phyloP scores from a whole-genome alignment of 495 filamentous ascomycete species.

The Neurospora tetraspora region DNA sequence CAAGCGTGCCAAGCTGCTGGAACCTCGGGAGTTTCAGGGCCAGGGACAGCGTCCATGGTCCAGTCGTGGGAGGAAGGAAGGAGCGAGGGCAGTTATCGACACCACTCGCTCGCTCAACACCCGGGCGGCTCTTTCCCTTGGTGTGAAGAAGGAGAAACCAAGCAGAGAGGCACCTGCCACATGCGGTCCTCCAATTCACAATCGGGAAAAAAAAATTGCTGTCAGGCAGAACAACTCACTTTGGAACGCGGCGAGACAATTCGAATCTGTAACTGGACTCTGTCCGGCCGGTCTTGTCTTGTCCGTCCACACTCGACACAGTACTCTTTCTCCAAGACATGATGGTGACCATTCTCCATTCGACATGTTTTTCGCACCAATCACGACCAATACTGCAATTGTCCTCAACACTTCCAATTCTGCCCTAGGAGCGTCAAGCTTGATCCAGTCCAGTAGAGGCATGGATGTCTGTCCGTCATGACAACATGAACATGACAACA shows the following conservation, averaged over 20 bases:
- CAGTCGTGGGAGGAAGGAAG: background rate
- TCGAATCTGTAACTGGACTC: too few relatives aligned
- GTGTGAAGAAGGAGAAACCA: background rate
- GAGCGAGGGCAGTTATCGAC: background rate
- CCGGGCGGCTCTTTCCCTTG: background rate
- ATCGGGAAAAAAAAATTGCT: too few relatives aligned
- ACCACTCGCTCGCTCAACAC: too few relatives aligned
- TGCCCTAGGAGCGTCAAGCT: background rate
- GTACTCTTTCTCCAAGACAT: too few relatives aligned
- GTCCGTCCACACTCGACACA: too few relatives aligned
- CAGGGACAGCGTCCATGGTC: background rate
- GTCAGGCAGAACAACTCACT: too few relatives aligned
- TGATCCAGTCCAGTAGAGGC: background rate
- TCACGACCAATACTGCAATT: background rate
- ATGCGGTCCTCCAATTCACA: background rate
- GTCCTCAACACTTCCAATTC: background rate
- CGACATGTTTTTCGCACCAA: background rate
- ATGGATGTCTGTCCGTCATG: too few relatives aligned
- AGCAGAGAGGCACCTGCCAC: background rate
- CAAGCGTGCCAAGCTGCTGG: background rate
- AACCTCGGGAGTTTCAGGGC: background rate
- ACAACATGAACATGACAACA: too few relatives aligned
- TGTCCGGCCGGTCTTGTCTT: too few relatives aligned
- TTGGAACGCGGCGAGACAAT: too few relatives aligned
- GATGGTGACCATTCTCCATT: too few relatives aligned